Evolutionary conservation across 768 basidiomycete species (phyloP).

Genomic region (Boletus patriciae): DNA sequence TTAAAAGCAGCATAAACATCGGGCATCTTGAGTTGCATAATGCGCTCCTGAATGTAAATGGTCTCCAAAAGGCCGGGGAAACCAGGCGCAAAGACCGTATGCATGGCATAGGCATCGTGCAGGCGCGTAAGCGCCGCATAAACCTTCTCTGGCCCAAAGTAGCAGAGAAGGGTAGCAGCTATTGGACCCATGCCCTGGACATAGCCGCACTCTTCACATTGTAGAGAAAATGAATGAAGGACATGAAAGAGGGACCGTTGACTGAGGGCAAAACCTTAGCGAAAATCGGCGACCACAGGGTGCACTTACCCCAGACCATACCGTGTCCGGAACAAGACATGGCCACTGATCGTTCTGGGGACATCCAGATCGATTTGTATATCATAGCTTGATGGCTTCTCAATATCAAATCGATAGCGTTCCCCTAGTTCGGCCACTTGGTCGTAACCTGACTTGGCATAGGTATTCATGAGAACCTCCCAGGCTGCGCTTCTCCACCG

Average conservation of each 20-base stretch:
- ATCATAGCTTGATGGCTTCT: slow-evolving; percentile 85
- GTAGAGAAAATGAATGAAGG: slow-evolving; percentile 85
- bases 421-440: slow-evolving; percentile 45
- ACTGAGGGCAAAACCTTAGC: slow-evolving; percentile 40
- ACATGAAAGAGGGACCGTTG: slow-evolving; percentile 96
- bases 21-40: slow-evolving; percentile 87
- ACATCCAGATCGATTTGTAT: slow-evolving; percentile 98
- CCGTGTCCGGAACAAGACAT: slow-evolving; percentile 91
- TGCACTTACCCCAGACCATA: slow-evolving; percentile 89
- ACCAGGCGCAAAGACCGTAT: slow-evolving; percentile 86
- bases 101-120: slow-evolving; percentile 86
- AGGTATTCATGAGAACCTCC: slow-evolving; percentile 72
- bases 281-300: not conserved
- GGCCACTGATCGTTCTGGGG: slow-evolving; percentile 92
- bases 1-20: slow-evolving; percentile 83
- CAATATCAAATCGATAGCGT: slow-evolving; percentile 63
- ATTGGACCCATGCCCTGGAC: slow-evolving; percentile 99
- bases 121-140: slow-evolving; percentile 85
- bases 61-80: slow-evolving; percentile 94
- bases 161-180: slow-evolving; percentile 90
- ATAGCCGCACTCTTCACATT: slow-evolving; percentile 87
- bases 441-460: slow-evolving; percentile 44
- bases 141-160: slow-evolving; percentile 86
- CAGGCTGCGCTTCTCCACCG: slow-evolving; percentile 93
- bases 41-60: slow-evolving; percentile 93